Percentiles rank a stretch among this genome's conserved stretches.
Evolutionary conservation across 768 basidiomycete genomes (phyloP).

Genomic region (Lentinula raphanica): DNA sequence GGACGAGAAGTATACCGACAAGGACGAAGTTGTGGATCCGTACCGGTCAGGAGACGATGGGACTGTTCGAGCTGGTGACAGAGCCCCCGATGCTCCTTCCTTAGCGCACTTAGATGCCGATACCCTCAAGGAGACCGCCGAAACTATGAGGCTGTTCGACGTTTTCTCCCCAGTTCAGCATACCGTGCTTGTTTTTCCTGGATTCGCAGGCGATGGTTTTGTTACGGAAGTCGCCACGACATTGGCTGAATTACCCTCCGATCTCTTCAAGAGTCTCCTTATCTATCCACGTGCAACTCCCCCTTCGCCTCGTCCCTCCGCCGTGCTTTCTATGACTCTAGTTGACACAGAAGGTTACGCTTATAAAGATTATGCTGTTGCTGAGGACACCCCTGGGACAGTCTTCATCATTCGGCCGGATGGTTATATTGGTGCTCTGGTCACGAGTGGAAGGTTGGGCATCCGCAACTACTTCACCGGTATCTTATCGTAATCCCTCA

Average conservation of each 20-base stretch:
- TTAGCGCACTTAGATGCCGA: conserved; percentile 11
- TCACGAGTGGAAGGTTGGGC: background rate
- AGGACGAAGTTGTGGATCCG: conserved; percentile 14
- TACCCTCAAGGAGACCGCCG: background rate
- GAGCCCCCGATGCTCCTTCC: conserved; percentile 30
- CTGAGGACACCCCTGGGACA: conserved; percentile 17
- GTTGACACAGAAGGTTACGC: conserved; percentile 5
- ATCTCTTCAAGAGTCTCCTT: background rate
- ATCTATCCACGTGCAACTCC: background rate
- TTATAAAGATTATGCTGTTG: background rate
- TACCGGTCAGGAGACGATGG: conserved; percentile 7
- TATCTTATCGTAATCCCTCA: background rate
- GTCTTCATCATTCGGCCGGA: conserved; percentile 36
- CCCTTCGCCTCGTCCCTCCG: background rate
- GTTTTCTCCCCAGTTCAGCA: conserved; percentile 21
- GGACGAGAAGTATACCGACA: conserved; percentile 20
- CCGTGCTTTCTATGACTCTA: background rate
- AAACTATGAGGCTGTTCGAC: conserved; percentile 19
- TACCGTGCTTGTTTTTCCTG: conserved; percentile 25
- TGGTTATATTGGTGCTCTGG: conserved; percentile 29
- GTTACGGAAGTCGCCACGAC: background rate
- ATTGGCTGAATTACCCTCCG: background rate
- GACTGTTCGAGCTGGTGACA: conserved; percentile 25
- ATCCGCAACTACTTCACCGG: background rate
- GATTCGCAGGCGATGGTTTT: background rate